Conservation (phyloP, 2,329 filamentous ascomycete species). For the Alternaria novae-zelandiae region DNA sequence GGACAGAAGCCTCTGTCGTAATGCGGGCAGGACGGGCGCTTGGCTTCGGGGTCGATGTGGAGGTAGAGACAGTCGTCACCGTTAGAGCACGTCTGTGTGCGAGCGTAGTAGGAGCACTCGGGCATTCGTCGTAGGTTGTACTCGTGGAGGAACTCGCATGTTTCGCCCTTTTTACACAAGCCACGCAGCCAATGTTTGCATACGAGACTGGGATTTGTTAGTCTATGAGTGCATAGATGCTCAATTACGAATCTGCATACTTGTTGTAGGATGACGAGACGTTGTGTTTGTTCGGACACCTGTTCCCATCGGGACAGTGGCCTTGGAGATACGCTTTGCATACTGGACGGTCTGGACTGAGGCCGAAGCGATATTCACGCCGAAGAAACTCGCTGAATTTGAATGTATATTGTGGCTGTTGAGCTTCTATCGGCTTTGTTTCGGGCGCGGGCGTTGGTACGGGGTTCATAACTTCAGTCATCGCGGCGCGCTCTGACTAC, state of each 20-base stretch:
- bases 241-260: constrained; percentile 36
- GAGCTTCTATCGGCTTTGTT: constrained; percentile 37
- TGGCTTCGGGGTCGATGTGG: constrained; percentile 82
- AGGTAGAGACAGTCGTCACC: constrained; percentile 96
- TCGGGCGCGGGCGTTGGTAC: constrained; percentile 21
- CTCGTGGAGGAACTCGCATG: constrained; percentile 97
- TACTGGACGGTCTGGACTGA: constrained; percentile 71
- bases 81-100: constrained; percentile 93
- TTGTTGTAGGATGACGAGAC: constrained; percentile 70
- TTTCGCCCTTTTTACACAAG: constrained; percentile 95
- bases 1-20: constrained; percentile 96
- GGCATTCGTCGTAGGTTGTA: constrained; percentile 99
- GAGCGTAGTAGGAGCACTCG: constrained; percentile 94
- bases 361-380: constrained; percentile 81
- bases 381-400: constrained; percentile 86
- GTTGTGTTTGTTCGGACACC: constrained; percentile 84
- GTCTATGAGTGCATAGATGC: neutral
- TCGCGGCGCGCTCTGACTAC: constrained; percentile 9
- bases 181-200: constrained; percentile 99
- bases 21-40: constrained; percentile 68
- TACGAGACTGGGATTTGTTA: constrained; percentile 66
- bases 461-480: constrained; percentile 41
- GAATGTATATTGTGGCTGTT: constrained; percentile 67
- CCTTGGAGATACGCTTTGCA: constrained; percentile 87
- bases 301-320: constrained; percentile 83